A percentile compares a stretch with the other conserved stretches of the same genome.
Evolutionary conservation across 805 yeast genomes (phyloP).

Genomic region (Cyberlindnera euphorbiae): DNA sequence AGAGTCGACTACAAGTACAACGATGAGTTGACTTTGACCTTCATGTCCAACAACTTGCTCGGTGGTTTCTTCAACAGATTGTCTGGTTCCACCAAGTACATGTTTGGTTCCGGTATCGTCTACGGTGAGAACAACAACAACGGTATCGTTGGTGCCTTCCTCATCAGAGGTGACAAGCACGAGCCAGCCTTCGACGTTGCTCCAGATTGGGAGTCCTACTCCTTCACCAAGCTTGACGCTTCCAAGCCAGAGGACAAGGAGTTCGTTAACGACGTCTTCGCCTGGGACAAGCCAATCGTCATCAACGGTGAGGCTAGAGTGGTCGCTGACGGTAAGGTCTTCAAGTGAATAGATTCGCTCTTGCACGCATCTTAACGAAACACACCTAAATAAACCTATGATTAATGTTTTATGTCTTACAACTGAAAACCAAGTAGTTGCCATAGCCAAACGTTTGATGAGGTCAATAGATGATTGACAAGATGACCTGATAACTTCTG

Average conservation of each 20-base stretch:
- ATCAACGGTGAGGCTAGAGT: slow-evolving; percentile 78
- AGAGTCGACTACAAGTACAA: slow-evolving; percentile 95
- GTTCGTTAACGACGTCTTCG: slow-evolving; percentile 87
- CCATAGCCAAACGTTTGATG: too few species aligned
- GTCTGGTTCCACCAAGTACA: slow-evolving; percentile 83
- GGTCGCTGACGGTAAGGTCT: slow-evolving; percentile 96
- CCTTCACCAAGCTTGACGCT: slow-evolving; percentile 77
- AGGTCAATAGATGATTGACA: too few species aligned
- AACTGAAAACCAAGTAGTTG: too few species aligned
- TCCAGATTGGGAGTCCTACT: slow-evolving; percentile 98
- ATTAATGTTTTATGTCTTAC: too few species aligned
- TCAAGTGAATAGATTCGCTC: too few species aligned
- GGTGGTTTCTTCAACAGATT: slow-evolving; percentile 98
- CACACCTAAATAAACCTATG: too few species aligned
- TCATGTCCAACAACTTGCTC: slow-evolving; percentile 96
- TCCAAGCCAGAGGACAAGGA: slow-evolving; percentile 71
- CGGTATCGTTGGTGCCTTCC: slow-evolving; percentile 93
- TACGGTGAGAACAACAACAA: slow-evolving; percentile 98
- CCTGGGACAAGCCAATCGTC: slow-evolving; percentile 93
- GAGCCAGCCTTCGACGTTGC: slow-evolving; percentile 96
- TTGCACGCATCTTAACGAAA: too few species aligned
- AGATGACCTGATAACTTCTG: too few species aligned
- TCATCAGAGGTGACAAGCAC: slow-evolving; percentile 91
- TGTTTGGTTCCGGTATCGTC: slow-evolving; percentile 91
- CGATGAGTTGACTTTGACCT: slow-evolving; percentile 93